Evolutionary conservation across 2,329 filamentous ascomycete species (phyloP).

Genomic region (Botrytis galanthina): DNA sequence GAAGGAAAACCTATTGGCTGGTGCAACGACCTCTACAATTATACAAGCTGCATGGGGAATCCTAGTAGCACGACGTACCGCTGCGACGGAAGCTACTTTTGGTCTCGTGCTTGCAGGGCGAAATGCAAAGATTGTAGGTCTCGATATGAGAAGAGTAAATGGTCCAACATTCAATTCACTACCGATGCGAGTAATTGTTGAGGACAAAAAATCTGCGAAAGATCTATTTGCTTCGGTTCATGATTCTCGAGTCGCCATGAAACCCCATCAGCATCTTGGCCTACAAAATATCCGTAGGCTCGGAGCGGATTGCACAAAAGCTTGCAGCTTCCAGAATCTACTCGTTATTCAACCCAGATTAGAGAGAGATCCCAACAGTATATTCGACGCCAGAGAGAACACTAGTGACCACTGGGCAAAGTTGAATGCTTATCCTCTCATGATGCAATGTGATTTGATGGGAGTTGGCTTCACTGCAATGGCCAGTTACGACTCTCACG

Average conservation of each 20-base stretch:
- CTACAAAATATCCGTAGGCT: slow-evolving; percentile 14
- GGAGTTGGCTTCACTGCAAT: slow-evolving; percentile 20
- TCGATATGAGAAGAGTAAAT: slow-evolving; percentile 41
- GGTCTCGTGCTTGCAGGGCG: slow-evolving; percentile 46
- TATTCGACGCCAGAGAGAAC: slow-evolving; percentile 10
- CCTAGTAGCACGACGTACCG: slow-evolving; percentile 41
- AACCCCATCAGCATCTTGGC: slow-evolving; percentile 19
- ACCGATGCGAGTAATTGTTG: slow-evolving; percentile 42
- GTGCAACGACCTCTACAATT: slow-evolving; percentile 25
- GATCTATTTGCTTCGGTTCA: slow-evolving; percentile 7
- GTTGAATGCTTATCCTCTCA: slow-evolving; percentile 26
- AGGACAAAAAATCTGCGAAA: slow-evolving; percentile 17
- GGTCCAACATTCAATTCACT: slow-evolving; percentile 44
- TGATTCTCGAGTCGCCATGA: slow-evolving; percentile 38
- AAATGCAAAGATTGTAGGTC: slow-evolving; percentile 40
- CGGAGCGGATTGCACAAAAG: background rate
- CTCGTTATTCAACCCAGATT: slow-evolving; percentile 19
- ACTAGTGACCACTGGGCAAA: slow-evolving; percentile 14
- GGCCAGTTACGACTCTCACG: slow-evolving; percentile 20
- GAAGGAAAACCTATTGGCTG: slow-evolving; percentile 11
- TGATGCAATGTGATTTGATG: slow-evolving; percentile 22
- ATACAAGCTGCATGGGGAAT: slow-evolving; percentile 43
- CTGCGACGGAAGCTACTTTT: slow-evolving; percentile 43
- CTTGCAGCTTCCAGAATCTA: slow-evolving; percentile 21
- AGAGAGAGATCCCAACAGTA: background rate